Evolutionary conservation across 2,329 filamentous ascomycete species (phyloP).

Genomic region (Hortaea sp.): DNA sequence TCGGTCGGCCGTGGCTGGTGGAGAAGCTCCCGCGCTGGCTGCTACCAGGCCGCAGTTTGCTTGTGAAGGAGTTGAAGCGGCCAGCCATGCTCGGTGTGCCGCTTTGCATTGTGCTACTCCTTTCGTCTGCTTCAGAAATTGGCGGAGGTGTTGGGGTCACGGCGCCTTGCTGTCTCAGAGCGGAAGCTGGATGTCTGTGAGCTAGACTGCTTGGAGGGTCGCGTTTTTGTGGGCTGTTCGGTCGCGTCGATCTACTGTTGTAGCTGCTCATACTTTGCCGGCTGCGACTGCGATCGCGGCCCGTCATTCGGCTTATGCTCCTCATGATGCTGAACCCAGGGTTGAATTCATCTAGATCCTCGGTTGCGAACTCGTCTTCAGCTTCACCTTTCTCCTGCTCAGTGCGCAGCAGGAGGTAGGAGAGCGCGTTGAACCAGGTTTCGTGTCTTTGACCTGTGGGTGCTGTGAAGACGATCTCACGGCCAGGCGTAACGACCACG

Average conservation of each 20-base stretch:
- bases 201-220: constrained; percentile 8
- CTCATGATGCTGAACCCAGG: constrained; percentile 41
- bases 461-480: constrained; percentile 87
- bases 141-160: constrained; percentile 8
- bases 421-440: constrained; percentile 96
- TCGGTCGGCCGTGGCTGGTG: constrained; percentile 4
- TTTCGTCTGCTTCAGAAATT: neutral
- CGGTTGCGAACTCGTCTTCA: constrained; percentile 48
- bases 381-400: constrained; percentile 36
- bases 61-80: constrained; percentile 24
- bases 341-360: constrained; percentile 70
- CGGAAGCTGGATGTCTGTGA: constrained; percentile 2
- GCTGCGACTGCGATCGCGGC: constrained; percentile 34
- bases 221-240: constrained; percentile 47
- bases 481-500: constrained; percentile 77
- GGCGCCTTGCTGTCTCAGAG: neutral
- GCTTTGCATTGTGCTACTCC: neutral
- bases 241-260: constrained; percentile 49
- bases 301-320: constrained; percentile 43
- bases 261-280: constrained; percentile 30
- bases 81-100: constrained; percentile 16
- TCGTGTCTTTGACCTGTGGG: constrained; percentile 90
- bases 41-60: constrained; percentile 14
- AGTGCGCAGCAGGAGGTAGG: constrained; percentile 77
- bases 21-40: constrained; percentile 13